phyloP scores from a whole-genome alignment of 768 basidiomycete species.

The Termitomyces sp. region DNA sequence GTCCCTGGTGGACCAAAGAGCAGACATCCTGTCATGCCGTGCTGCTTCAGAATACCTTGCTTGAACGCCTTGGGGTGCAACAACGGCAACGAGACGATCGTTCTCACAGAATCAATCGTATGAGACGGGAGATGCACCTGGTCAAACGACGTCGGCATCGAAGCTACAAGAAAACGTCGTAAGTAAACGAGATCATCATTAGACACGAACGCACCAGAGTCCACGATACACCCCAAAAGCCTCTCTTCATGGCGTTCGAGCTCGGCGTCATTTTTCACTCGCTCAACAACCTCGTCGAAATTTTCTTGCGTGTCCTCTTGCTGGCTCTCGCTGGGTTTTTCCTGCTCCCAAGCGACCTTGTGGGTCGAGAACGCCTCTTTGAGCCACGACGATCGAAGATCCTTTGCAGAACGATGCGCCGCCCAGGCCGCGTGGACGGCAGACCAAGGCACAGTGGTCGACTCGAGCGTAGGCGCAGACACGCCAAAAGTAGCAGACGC shows the following conservation, averaged over 20 bases:
- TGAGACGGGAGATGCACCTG: conserved; percentile 85
- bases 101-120: conserved; percentile 89
- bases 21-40: conserved; percentile 86
- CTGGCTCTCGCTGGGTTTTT: conserved; percentile 28
- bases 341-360: conserved; percentile 21
- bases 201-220: conserved; percentile 46
- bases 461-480: conserved; percentile 36
- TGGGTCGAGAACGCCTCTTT: conserved; percentile 36
- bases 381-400: conserved; percentile 55
- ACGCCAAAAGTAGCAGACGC: conserved; percentile 24
- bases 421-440: conserved; percentile 64
- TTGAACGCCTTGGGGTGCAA: conserved; percentile 85
- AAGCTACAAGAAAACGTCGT: conserved; percentile 31
- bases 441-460: conserved; percentile 62
- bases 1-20: conserved; percentile 90
- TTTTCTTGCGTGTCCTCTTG: conserved; percentile 31
- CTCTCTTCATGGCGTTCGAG: conserved; percentile 80
- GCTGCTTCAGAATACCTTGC: conserved; percentile 84
- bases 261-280: conserved; percentile 65
- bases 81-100: conserved; percentile 84
- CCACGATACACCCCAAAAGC: conserved; percentile 80
- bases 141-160: conserved; percentile 77
- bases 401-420: conserved; percentile 41
- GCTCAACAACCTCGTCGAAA: conserved; percentile 70
- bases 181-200: conserved; percentile 8